These are phyloP conservation scores for Alisma plantagoaquatica DNA, from an alignment of 106 monocot species.

Conservation along the genomic window DNA sequence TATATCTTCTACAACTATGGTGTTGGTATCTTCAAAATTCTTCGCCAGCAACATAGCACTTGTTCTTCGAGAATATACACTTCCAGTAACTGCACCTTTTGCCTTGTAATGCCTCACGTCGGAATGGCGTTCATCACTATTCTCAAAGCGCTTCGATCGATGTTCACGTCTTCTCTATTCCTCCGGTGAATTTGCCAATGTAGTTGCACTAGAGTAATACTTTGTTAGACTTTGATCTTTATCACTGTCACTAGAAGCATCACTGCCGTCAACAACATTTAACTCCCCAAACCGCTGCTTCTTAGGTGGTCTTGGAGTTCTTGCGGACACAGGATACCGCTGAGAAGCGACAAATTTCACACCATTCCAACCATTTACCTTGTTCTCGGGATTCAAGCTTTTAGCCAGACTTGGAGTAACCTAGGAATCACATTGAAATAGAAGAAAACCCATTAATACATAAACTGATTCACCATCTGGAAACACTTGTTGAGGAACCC, in stretches of 20 bases:
- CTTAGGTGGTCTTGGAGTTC: slow-evolving; percentile 38
- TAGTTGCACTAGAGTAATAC: slow-evolving; percentile 64
- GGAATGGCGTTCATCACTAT: slow-evolving; percentile 29
- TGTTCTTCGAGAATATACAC: slow-evolving; percentile 44
- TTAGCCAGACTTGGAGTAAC: slow-evolving; percentile 22
- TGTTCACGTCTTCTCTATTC: slow-evolving; percentile 84
- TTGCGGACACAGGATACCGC: slow-evolving; percentile 25
- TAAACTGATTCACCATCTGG: too few relatives aligned
- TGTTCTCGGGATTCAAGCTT: slow-evolving; percentile 15
- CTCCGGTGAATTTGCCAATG: slow-evolving; percentile 73
- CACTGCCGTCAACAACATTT: slow-evolving; percentile 29
- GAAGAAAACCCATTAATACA: too few relatives aligned
- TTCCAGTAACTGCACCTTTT: slow-evolving; percentile 40
- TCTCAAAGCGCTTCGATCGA: slow-evolving; percentile 86
- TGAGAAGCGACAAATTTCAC: slow-evolving; percentile 37
- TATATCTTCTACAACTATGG: slow-evolving; percentile 86
- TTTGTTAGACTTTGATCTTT: slow-evolving; percentile 68
- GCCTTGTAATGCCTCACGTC: slow-evolving; percentile 18
- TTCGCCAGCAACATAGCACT: slow-evolving; percentile 40
- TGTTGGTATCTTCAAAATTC: slow-evolving; percentile 36
- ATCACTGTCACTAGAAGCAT: slow-evolving; percentile 79
- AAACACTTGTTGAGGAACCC: too few relatives aligned
- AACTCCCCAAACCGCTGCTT: slow-evolving; percentile 31
- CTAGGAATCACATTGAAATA: too few relatives aligned
- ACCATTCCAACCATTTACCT: slow-evolving; percentile 26